Conservation (phyloP, 2,329 filamentous ascomycete genomes). For the Xylariomycetidae sp. region DNA sequence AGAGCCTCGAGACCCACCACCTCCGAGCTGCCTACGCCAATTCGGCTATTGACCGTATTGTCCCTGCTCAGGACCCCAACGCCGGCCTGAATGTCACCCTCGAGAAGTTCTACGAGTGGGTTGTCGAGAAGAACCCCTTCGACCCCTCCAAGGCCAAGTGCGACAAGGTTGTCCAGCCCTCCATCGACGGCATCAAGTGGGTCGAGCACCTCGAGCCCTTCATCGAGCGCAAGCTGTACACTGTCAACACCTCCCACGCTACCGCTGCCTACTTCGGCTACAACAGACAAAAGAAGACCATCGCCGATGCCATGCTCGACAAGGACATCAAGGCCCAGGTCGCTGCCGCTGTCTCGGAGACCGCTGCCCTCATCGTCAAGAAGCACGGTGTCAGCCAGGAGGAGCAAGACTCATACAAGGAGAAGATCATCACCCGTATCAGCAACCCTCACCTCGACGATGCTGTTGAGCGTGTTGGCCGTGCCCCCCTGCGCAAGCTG, state of each 20-base stretch:
- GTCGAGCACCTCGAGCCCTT: slow-evolving; percentile 87
- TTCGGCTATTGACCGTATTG: slow-evolving; percentile 96
- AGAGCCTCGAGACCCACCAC: slow-evolving; percentile 62
- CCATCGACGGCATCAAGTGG: slow-evolving; percentile 86
- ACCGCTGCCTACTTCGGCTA: slow-evolving; percentile 95
- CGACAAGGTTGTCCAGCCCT: slow-evolving; percentile 47
- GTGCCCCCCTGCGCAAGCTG: slow-evolving; percentile 89
- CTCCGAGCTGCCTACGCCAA: slow-evolving; percentile 86
- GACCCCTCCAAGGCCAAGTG: slow-evolving; percentile 41
- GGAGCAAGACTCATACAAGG: slow-evolving; percentile 80
- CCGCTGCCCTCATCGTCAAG: slow-evolving; percentile 73
- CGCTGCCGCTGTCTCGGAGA: slow-evolving; percentile 74
- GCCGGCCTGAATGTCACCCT: slow-evolving; percentile 87
- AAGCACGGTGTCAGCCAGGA: slow-evolving; percentile 75
- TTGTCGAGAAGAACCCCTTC: slow-evolving; percentile 85
- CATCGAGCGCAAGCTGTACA: slow-evolving; percentile 99
- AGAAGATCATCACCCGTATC: slow-evolving; percentile 88
- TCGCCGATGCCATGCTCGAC: slow-evolving; percentile 84
- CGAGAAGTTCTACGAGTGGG: slow-evolving; percentile 99
- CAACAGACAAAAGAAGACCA: slow-evolving; percentile 73
- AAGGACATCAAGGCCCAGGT: slow-evolving; percentile 74
- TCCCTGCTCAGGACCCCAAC: slow-evolving; percentile 77
- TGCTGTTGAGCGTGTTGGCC: slow-evolving; percentile 88
- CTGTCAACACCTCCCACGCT: slow-evolving; percentile 96
- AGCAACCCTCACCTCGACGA: slow-evolving; percentile 92